Evolutionary conservation across 1,139 yeast genomes (phyloP), one percentile per base, ranked within the genome.

Genomic region (Candida tetrigidarum): DNA sequence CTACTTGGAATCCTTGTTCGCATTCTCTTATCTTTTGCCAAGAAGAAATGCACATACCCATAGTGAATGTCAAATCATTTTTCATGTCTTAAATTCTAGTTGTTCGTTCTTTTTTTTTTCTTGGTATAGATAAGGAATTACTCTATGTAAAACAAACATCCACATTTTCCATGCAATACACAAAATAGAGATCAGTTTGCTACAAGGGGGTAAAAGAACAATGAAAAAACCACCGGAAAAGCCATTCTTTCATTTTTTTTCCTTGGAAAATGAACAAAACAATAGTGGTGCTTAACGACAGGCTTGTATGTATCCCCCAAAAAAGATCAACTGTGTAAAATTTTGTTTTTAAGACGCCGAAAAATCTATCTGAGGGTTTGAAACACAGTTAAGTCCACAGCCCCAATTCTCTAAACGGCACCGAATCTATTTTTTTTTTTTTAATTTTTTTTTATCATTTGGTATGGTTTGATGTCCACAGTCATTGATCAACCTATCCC

Each of bases 31-130:
- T n/a, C n/a, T n/a, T n/a, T n/a, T n/a, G n/a, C n/a, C n/a, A n/a
- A n/a, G n/a, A n/a, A n/a, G n/a, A n/a, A n/a, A n/a, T n/a, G n/a
- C n/a, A n/a, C n/a, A n/a, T n/a, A n/a, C n/a, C n/a, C n/a, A n/a
- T n/a, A n/a, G n/a, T n/a, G n/a, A n/a, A n/a, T n/a, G n/a, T n/a
- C n/a, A n/a, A n/a, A n/a, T n/a, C n/a, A n/a, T n/a, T n/a, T n/a
- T n/a, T n/a, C n/a, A n/a, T n/a, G n/a, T n/a, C n/a, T n/a, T n/a
- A n/a, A n/a, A n/a, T n/a, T n/a, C n/a, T n/a, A n/a, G n/a, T n/a
- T n/a, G n/a, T n/a, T n/a, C n/a, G n/a, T n/a, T n/a, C 11, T 26
- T 26, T 26, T 28, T 28, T 28, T 28, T 28, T 28, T 28, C 32
- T 28, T 28, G 32, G 32, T 28, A 28, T 28, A 28, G 32, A 28